Evolutionary conservation across 164 flowering plant species (phyloP).

Genomic region (Buxus sempervirens): DNA sequence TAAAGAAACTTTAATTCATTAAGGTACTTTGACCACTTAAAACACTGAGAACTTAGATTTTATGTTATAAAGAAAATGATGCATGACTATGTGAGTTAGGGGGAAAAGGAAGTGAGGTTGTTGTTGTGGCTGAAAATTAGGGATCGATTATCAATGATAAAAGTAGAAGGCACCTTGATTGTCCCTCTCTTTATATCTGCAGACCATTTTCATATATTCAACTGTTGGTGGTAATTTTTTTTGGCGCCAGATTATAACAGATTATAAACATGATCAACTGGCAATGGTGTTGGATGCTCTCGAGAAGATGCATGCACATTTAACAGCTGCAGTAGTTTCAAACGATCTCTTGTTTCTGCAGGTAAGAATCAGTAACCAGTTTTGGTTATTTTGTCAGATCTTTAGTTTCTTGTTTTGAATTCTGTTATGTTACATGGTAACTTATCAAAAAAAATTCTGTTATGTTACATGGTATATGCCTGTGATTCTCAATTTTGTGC

Average conservation of each 20-base stretch:
- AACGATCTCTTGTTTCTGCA: slow-evolving; percentile 81
- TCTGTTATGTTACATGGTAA: not conserved
- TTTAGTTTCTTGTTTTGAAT: not conserved
- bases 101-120: too few relatives aligned
- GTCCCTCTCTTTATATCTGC: too few relatives aligned
- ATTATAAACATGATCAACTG: slow-evolving; percentile 69
- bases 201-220: too few relatives aligned
- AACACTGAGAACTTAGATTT: too few relatives aligned
- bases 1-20: too few relatives aligned
- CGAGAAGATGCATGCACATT: slow-evolving; percentile 95
- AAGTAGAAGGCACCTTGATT: too few relatives aligned
- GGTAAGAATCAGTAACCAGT: slow-evolving; percentile 35
- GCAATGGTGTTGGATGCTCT: slow-evolving; percentile 75
- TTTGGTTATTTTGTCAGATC: not conserved
- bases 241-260: slow-evolving; percentile 66
- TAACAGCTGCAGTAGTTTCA: slow-evolving; percentile 97
- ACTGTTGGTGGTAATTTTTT: not conserved
- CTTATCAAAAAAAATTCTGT: too few relatives aligned
- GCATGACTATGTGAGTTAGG: too few relatives aligned
- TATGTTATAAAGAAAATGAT: too few relatives aligned
- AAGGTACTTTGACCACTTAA: too few relatives aligned
- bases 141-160: too few relatives aligned
- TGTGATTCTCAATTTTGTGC: not conserved
- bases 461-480: not conserved
- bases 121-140: not conserved